Base-by-base conservation (phyloP, 345 rosid genomes). In the Salix viminalis region DNA sequence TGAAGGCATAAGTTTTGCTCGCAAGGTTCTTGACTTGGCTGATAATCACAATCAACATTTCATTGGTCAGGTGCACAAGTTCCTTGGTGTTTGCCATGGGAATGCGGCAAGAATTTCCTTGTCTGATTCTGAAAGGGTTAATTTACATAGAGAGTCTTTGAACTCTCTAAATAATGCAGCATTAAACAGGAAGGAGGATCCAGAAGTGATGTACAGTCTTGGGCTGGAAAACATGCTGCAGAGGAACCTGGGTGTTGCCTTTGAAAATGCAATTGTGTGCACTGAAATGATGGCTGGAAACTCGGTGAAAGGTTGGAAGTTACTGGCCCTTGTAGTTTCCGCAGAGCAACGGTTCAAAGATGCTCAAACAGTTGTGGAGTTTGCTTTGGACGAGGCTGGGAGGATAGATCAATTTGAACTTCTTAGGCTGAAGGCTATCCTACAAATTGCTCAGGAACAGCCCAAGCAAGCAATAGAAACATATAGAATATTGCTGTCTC, bases 391-490 rank as follows among this genome's bases (percentile, higher is more conserved):
- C 68, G 99, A 92, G 76, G 86, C 91, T 82, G 91, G 79, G 72
- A 85, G 85, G 73, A 79, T 75, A 44, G 97, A 91, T 80, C 90
- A 85, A 64, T 83, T 92, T 46, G 93, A 91, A 74, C 94, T 94
- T 85, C 87, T 93, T 73, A 89, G 95, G 81, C 77, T 93, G 75
- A 92, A 87, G 85, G 93, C 94, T 70, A 83, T 84, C 61, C 98
- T 96, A 73, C 95, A 91, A 79, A 85, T 88, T 81, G 88, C 97
- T 71, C 91, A 88, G 87, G 91, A 90, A 79, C 91, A 86, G 73
- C 96, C 97, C 77, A 92, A 88, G 85, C 88, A 87, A 86, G 97
- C 98, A 72, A 84, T 96, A 80, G 93, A 91, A 84, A 93, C 98
- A 71, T 93, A 90, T 84, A 90, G 94, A 83, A 77, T 86, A 56